Conservation (phyloP, 1,139 yeast genomes). For the Magnusiomyces sp. region DNA sequence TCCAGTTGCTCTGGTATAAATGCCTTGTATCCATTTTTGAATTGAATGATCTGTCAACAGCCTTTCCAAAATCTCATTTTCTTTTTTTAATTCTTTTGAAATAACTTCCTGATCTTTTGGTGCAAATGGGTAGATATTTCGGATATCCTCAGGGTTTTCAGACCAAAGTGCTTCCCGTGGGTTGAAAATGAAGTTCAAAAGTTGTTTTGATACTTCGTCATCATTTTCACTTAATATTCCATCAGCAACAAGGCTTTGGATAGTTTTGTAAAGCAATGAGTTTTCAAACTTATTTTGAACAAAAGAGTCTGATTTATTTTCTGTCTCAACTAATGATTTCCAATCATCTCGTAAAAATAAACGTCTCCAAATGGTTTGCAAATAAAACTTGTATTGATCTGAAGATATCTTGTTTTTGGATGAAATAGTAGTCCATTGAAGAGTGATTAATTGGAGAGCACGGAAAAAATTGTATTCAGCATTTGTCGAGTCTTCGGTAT, state of each 20-base stretch:
- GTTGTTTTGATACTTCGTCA: no score
- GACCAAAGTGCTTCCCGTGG: no score
- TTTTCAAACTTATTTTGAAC: conserved; percentile 36
- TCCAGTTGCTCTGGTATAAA: background rate
- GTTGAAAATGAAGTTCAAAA: no score
- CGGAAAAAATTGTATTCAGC: conserved; percentile 33
- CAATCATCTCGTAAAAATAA: conserved; percentile 55
- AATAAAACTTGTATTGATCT: conserved; percentile 28
- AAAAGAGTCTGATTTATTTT: conserved; percentile 39
- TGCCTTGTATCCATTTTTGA: conserved; percentile 10
- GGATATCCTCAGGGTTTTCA: no score
- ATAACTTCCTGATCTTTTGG: no score
- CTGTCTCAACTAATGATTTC: conserved; percentile 37
- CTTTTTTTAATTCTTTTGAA: background rate
- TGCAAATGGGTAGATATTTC: no score
- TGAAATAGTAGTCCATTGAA: conserved; percentile 16
- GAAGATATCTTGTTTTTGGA: conserved; percentile 26
- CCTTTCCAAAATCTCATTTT: conserved; percentile 26
- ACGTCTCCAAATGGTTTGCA: conserved; percentile 52
- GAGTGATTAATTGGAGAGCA: conserved; percentile 36
- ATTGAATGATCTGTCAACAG: conserved; percentile 22
- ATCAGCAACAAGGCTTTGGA: conserved; percentile 2
- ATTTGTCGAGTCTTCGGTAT: conserved; percentile 22
- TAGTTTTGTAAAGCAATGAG: conserved; percentile 36
- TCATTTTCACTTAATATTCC: no score